These are phyloP conservation scores for Aspergillus tubingensis DNA, from an alignment of 2,329 filamentous ascomycete genomes.

Conservation along the genomic window DNA sequence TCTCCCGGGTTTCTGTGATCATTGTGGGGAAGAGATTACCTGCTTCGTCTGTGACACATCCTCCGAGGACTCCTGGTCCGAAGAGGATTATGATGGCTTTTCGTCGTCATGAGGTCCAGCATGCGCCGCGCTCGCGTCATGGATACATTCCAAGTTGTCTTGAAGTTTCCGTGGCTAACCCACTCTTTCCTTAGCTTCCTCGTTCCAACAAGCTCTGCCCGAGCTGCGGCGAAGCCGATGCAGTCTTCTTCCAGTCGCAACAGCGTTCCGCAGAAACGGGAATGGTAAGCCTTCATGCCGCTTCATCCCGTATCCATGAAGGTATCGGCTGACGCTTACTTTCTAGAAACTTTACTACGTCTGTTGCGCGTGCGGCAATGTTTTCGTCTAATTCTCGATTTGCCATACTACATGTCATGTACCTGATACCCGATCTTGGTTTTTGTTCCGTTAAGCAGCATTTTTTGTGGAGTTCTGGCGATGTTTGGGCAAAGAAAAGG, in stretches of 20 bases:
- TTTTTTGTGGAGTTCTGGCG: slow-evolving; percentile 26
- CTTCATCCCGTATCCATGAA: background rate
- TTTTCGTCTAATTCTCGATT: slow-evolving; percentile 56
- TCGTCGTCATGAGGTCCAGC: slow-evolving; percentile 11
- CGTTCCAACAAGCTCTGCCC: slow-evolving; percentile 85
- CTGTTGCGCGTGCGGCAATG: slow-evolving; percentile 89
- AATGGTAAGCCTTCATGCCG: slow-evolving; percentile 69
- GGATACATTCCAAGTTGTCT: slow-evolving; percentile 12
- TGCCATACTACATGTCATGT: slow-evolving; percentile 4
- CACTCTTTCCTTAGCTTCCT: slow-evolving; percentile 68
- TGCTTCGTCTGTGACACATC: slow-evolving; percentile 55
- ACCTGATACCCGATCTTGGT: slow-evolving; percentile 20
- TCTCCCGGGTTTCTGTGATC: slow-evolving; percentile 60
- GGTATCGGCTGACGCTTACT: slow-evolving; percentile 19
- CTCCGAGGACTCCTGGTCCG: slow-evolving; percentile 16
- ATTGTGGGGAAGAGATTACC: slow-evolving; percentile 60
- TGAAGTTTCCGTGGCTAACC: slow-evolving; percentile 36
- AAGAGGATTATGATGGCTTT: slow-evolving; percentile 21
- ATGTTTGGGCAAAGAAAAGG: slow-evolving; percentile 9
- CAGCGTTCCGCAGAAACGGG: slow-evolving; percentile 95
- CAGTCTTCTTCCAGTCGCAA: slow-evolving; percentile 98
- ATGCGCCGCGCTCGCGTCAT: slow-evolving; percentile 7
- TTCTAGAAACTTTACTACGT: slow-evolving; percentile 86
- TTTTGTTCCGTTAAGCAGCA: slow-evolving; percentile 14
- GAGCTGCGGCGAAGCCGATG: slow-evolving; percentile 80